A percentile compares a stretch with the other conserved stretches of the same genome.
Evolutionary conservation across 1,284 basidiomycete genomes (phyloP).

Genomic region (Tetrapyrgos nigripes): DNA sequence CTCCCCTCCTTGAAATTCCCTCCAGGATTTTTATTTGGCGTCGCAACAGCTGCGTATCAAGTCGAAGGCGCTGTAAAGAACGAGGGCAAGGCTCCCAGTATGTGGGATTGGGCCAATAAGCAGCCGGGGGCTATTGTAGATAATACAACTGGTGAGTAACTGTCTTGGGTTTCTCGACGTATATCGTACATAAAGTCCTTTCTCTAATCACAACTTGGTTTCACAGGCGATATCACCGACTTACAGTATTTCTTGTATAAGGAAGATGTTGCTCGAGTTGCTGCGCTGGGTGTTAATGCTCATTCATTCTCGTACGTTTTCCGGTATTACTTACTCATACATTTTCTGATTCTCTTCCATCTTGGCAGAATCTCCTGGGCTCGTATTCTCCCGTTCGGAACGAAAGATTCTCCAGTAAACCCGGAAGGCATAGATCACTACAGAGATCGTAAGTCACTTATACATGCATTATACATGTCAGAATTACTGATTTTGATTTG

Average conservation of each 20-base stretch:
- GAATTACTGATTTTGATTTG: background rate
- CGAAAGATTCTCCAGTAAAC: slow-evolving; percentile 52
- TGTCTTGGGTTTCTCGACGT: background rate
- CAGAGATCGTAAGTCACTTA: slow-evolving; percentile 43
- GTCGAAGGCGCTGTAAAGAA: slow-evolving; percentile 55
- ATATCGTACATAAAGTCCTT: background rate
- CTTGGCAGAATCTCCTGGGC: slow-evolving; percentile 51
- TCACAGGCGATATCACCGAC: slow-evolving; percentile 49
- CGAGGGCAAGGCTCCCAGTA: slow-evolving; percentile 54
- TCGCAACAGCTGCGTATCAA: slow-evolving; percentile 54
- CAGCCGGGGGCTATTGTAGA: slow-evolving; percentile 46
- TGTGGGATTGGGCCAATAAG: slow-evolving; percentile 47
- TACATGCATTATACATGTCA: background rate
- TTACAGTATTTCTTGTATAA: slow-evolving; percentile 56
- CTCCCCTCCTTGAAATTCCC: slow-evolving; percentile 48
- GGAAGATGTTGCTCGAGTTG: slow-evolving; percentile 50
- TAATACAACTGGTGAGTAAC: slow-evolving; percentile 44
- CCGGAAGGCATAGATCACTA: slow-evolving; percentile 51
- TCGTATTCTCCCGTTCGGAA: slow-evolving; percentile 54
- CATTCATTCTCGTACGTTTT: slow-evolving; percentile 55
- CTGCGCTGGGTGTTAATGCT: slow-evolving; percentile 53
- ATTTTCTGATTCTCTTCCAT: background rate
- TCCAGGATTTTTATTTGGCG: slow-evolving; percentile 51
- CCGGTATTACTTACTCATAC: background rate
- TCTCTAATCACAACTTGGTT: background rate